Evolutionary conservation across 2,329 filamentous ascomycete genomes (phyloP), one percentile per base, ranked within the genome.

Genomic region (Pseudonectria foliicola): DNA sequence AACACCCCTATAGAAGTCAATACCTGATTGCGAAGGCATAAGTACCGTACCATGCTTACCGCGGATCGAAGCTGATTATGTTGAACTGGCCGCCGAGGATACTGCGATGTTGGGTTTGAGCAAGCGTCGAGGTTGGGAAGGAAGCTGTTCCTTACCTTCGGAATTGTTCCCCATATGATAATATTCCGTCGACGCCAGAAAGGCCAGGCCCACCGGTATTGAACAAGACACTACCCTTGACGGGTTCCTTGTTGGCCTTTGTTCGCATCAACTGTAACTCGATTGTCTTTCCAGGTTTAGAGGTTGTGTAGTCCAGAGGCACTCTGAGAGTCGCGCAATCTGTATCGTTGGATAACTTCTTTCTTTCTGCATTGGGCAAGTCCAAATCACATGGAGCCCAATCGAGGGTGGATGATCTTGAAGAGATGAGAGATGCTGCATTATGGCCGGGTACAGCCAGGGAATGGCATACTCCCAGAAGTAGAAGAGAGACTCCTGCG

Each of bases 231-330:
- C 54, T 63, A 3, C 63, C 61, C 18, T 56, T 55, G 2, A 46
- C 49, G 0, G 57, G 54, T 24, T 53, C 28, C 6, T 49, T 48
- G 2, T 44, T 34, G 1, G 62, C 59, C 2, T 53, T 52, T 7
- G 56, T 42, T 13, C 43, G 58, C 13, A 61, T 31, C 1, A 67
- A 40, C 13, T 59, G 45, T 3, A 67, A 47, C 0, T 42, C 33
- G 6, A 64, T 37, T 0, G 48, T 59, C 25, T 53, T 37, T 13
- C 38, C 45, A 7, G 45, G 49, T 18, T 46, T 33, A 1, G 28
- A n/a, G 6, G 52, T 31, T 1, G 54, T 55, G 32, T 68, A 67
- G 41, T 67, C 64, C 4, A 66, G 53, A 3, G 64, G 63, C 0
- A 66, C 63, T 0, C 42, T 31, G 12, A 67, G 39, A n/a, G 40